Conservation (phyloP, 2,329 filamentous ascomycete genomes). For the Thyridium curvatum region DNA sequence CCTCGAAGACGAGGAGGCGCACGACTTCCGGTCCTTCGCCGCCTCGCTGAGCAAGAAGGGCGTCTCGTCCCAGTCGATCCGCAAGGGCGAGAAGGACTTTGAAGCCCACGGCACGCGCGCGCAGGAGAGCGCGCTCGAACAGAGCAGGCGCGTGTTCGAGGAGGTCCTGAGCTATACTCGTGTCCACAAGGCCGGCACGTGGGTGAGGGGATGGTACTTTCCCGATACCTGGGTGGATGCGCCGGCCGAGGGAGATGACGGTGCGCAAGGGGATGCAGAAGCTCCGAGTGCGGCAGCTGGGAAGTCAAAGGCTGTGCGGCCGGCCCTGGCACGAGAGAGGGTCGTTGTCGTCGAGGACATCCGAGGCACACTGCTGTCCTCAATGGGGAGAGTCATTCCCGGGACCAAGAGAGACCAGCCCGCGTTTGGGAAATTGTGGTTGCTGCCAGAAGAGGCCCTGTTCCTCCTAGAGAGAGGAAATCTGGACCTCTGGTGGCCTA, state of each 20-base stretch:
- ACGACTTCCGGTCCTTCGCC: conserved; percentile 75
- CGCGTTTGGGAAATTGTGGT: conserved; percentile 63
- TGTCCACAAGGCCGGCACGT: conserved; percentile 61
- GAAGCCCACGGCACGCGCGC: conserved; percentile 83
- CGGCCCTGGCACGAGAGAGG: conserved; percentile 32
- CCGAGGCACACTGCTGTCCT: conserved; percentile 59
- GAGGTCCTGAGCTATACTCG: conserved; percentile 75
- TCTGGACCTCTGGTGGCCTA: conserved; percentile 81
- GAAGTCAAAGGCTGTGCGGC: conserved; percentile 10
- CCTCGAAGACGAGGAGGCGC: conserved; percentile 65
- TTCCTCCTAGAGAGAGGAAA: conserved; percentile 85
- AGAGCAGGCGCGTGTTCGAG: conserved; percentile 83
- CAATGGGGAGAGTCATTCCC: conserved; percentile 61
- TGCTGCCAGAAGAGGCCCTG: conserved; percentile 86
- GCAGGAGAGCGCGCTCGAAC: conserved; percentile 71
- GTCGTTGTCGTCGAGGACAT: conserved; percentile 65
- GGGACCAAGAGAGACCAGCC: conserved; percentile 46
- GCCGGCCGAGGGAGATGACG: conserved; percentile 15
- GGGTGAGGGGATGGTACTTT: conserved; percentile 67
- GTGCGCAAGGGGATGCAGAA: conserved; percentile 11
- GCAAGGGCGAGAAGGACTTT: conserved; percentile 95
- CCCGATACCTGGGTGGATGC: conserved; percentile 46
- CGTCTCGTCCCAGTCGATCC: conserved; percentile 60
- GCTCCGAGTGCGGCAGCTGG: conserved; percentile 2
- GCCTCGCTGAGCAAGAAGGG: conserved; percentile 44